These are phyloP conservation scores for Ceratobasidium sp. DNA, from an alignment of 1,284 basidiomycete species.

Conservation along the genomic window DNA sequence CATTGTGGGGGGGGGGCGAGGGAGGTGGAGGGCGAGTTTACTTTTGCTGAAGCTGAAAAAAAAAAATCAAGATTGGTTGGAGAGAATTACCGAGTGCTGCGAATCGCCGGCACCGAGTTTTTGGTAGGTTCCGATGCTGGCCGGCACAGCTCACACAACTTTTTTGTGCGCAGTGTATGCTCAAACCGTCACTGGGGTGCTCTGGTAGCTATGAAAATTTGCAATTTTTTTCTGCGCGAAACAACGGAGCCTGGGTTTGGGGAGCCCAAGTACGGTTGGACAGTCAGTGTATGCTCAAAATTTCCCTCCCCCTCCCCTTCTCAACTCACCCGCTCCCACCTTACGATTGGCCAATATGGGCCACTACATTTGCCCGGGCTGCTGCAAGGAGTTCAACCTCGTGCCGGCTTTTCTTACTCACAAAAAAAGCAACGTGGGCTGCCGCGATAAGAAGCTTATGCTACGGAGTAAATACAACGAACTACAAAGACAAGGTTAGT, in stretches of 20 bases:
- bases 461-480: neutral
- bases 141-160: too few relatives aligned
- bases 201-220: neutral
- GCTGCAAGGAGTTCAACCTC: neutral
- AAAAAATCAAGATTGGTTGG: neutral
- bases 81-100: neutral
- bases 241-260: neutral
- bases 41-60: too few relatives aligned
- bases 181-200: too few relatives aligned
- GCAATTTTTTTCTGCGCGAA: neutral
- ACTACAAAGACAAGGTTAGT: neutral
- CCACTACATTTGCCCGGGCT: neutral
- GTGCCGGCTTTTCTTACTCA: neutral
- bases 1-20: constrained; percentile 1
- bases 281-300: neutral
- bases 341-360: neutral
- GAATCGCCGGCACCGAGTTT: too few relatives aligned
- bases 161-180: too few relatives aligned
- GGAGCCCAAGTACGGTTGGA: neutral
- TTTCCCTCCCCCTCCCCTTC: neutral
- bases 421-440: neutral
- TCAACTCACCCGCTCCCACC: neutral
- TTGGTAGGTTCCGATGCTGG: too few relatives aligned
- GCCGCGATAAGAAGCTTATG: neutral
- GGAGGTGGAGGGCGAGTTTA: neutral